phyloP scores from a whole-genome alignment of 192 early-diverging fungal species.

The Umbelopsis ramanniana region DNA sequence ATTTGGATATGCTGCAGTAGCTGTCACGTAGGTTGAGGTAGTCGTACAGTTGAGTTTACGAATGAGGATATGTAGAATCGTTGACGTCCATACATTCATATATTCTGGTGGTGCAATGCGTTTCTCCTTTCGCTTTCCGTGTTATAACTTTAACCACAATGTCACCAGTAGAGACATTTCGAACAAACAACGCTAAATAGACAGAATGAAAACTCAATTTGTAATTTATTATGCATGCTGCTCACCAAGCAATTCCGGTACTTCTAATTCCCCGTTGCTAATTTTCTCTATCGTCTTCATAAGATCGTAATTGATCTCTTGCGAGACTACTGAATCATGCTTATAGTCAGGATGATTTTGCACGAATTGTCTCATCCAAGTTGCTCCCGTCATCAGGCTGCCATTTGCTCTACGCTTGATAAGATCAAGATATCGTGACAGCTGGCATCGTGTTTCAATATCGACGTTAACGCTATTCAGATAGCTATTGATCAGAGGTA shows the following conservation, averaged over 20 bases:
- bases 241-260: slow-evolving; percentile 53
- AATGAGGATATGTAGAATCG: no score
- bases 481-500: slow-evolving; percentile 85
- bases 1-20: no score
- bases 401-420: slow-evolving; percentile 84
- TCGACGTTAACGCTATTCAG: slow-evolving; percentile 76
- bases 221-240: not conserved
- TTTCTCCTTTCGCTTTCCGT: no score
- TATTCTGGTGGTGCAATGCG: no score
- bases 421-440: slow-evolving; percentile 79
- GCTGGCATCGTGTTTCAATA: slow-evolving; percentile 64
- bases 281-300: slow-evolving; percentile 63
- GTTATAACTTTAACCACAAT: no score
- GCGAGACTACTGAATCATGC: slow-evolving; percentile 85
- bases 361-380: slow-evolving; percentile 92
- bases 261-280: slow-evolving; percentile 53
- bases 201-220: not conserved
- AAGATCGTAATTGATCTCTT: slow-evolving; percentile 88
- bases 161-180: no score
- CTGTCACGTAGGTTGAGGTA: no score
- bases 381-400: slow-evolving; percentile 80
- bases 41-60: no score
- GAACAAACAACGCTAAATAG: not conserved
- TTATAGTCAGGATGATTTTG: slow-evolving; percentile 85
- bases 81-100: no score